A percentile compares a stretch with the other conserved stretches of the same genome.
phyloP scores from a whole-genome alignment of 148 eudicot genomes.

The Polygonum maritimum region DNA sequence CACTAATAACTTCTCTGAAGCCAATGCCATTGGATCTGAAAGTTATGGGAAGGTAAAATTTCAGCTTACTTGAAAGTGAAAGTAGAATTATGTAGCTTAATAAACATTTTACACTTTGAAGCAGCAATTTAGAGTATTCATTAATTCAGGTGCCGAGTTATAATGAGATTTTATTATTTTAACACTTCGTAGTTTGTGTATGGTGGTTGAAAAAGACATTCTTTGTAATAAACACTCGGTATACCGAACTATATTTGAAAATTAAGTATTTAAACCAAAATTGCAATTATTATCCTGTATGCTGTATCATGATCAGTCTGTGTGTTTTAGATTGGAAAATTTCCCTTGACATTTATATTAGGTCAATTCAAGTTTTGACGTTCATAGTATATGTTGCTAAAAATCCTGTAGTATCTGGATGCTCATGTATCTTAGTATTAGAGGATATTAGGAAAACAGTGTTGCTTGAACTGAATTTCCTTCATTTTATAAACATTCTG shows the following conservation, averaged over 20 bases:
- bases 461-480: background rate
- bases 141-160: background rate
- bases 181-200: too few relatives aligned
- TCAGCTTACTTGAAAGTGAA: background rate
- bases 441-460: background rate
- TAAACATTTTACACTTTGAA: background rate
- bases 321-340: too few relatives aligned
- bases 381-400: too few relatives aligned
- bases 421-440: background rate
- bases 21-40: conserved; percentile 88
- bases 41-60: conserved; percentile 83
- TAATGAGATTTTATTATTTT: too few relatives aligned
- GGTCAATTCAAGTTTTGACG: background rate
- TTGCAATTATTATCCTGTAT: too few relatives aligned
- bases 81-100: background rate
- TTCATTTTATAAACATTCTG: background rate
- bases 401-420: background rate
- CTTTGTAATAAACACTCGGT: too few relatives aligned
- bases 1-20: conserved; percentile 65
- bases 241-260: too few relatives aligned
- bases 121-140: background rate
- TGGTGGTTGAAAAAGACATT: too few relatives aligned
- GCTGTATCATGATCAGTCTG: too few relatives aligned
- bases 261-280: too few relatives aligned
- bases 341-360: too few relatives aligned